phyloP scores from a whole-genome alignment of 257 asterid genomes.

The Solanum corneliomulleri region DNA sequence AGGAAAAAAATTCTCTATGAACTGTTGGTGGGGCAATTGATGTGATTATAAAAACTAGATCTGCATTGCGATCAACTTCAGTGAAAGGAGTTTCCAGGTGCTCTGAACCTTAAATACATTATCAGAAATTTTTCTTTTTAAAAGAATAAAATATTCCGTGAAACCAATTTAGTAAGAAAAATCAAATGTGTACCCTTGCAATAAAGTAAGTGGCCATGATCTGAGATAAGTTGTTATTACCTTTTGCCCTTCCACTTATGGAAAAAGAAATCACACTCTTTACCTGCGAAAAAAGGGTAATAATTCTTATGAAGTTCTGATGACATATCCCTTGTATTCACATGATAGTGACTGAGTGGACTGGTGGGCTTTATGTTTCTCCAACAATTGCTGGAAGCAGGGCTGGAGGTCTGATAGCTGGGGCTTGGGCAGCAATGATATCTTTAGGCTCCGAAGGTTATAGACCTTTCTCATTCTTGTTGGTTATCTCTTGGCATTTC shows the following conservation, averaged over 20 bases:
- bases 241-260: neutral
- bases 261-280: neutral
- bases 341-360: slow-evolving; percentile 87
- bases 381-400: slow-evolving; percentile 98
- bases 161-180: neutral
- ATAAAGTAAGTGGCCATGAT: neutral
- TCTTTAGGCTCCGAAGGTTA: slow-evolving; percentile 90
- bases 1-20: neutral
- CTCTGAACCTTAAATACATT: neutral
- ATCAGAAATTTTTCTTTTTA: neutral
- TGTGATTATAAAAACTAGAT: neutral
- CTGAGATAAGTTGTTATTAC: neutral
- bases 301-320: neutral
- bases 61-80: neutral
- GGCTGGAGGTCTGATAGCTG: slow-evolving; percentile 92
- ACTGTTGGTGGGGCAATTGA: neutral
- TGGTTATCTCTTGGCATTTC: neutral
- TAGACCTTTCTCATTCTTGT: neutral
- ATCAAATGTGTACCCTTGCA: neutral
- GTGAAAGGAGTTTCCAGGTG: neutral
- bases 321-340: neutral
- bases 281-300: neutral
- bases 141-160: neutral
- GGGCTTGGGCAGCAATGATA: slow-evolving; percentile 99
- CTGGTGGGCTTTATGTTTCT: slow-evolving; percentile 93